These are phyloP conservation scores for Aspergillus tanneri DNA, from an alignment of 2,329 filamentous ascomycete species.

Conservation along the genomic window DNA sequence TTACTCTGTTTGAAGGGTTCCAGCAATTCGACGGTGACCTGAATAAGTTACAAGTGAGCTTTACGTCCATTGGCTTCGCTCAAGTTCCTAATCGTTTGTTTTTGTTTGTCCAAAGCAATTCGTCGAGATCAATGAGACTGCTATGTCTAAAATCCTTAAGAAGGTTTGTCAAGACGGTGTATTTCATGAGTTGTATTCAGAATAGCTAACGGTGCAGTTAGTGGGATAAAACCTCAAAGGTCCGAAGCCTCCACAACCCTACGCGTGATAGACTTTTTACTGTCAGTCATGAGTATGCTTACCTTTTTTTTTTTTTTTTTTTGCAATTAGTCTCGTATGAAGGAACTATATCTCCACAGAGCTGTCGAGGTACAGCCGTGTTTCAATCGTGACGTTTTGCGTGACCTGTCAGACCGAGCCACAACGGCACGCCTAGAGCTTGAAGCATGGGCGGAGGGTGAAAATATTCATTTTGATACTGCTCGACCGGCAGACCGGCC, in stretches of 20 bases:
- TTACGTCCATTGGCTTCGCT: no score
- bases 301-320: conserved; percentile 24
- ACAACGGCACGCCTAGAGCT: conserved; percentile 94
- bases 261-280: not conserved
- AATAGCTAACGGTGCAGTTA: conserved; percentile 34
- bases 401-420: conserved; percentile 92
- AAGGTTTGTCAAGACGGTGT: conserved; percentile 58
- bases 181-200: conserved; percentile 14
- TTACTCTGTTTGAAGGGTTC: conserved; percentile 92
- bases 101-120: conserved; percentile 72
- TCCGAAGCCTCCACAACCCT: conserved; percentile 33
- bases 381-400: conserved; percentile 96
- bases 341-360: conserved; percentile 92
- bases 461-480: conserved; percentile 79
- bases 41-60: conserved; percentile 76
- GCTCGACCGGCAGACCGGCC: conserved; percentile 42
- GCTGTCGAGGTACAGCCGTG: conserved; percentile 97
- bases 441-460: conserved; percentile 94
- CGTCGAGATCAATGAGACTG: conserved; percentile 95
- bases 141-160: conserved; percentile 97
- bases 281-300: conserved; percentile 17
- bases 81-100: no score
- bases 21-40: conserved; percentile 95
- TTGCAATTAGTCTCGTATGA: conserved; percentile 74
- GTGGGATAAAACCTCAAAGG: conserved; percentile 99